Evolutionary conservation across 352 stramenopile genomes (phyloP).

Genomic region (Phytophthora pistaciae): DNA sequence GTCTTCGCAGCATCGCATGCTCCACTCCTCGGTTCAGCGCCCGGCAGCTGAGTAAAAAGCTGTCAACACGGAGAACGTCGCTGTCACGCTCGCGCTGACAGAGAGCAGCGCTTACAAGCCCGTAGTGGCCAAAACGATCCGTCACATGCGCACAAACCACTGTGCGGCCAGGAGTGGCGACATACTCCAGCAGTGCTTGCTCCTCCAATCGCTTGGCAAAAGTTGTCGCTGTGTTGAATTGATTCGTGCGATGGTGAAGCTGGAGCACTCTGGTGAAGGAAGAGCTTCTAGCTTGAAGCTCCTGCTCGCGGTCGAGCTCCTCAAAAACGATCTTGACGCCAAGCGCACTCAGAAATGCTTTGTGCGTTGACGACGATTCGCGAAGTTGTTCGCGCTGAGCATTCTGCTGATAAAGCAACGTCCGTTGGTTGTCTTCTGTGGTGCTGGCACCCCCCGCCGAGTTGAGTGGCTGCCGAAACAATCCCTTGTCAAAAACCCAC

Average conservation of each 20-base stretch:
- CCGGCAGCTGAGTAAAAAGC: conserved; percentile 79
- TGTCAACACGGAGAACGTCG: conserved; percentile 49
- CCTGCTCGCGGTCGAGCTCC: conserved; percentile 36
- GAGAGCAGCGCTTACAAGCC: conserved; percentile 61
- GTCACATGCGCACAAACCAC: conserved; percentile 71
- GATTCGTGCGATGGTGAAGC: conserved; percentile 78
- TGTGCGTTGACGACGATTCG: conserved; percentile 43
- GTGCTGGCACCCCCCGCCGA: conserved; percentile 24
- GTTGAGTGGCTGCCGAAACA: neutral
- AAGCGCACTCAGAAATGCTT: conserved; percentile 73
- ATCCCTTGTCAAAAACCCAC: conserved; percentile 60
- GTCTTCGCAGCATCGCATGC: conserved; percentile 67
- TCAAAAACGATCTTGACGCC: conserved; percentile 77
- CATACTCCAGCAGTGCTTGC: conserved; percentile 39
- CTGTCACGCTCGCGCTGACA: conserved; percentile 28
- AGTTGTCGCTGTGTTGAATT: conserved; percentile 73
- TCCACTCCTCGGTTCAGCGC: conserved; percentile 76
- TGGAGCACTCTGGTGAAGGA: conserved; percentile 60
- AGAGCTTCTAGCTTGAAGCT: conserved; percentile 22
- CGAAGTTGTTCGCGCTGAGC: conserved; percentile 44
- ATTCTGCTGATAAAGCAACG: conserved; percentile 70
- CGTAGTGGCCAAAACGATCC: conserved; percentile 81
- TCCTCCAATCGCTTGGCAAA: conserved; percentile 56
- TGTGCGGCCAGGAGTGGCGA: conserved; percentile 16
- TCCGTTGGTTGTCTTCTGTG: conserved; percentile 59